Base-by-base conservation (phyloP, 2,329 filamentous ascomycete species). In the Scytalidium lignicola region DNA sequence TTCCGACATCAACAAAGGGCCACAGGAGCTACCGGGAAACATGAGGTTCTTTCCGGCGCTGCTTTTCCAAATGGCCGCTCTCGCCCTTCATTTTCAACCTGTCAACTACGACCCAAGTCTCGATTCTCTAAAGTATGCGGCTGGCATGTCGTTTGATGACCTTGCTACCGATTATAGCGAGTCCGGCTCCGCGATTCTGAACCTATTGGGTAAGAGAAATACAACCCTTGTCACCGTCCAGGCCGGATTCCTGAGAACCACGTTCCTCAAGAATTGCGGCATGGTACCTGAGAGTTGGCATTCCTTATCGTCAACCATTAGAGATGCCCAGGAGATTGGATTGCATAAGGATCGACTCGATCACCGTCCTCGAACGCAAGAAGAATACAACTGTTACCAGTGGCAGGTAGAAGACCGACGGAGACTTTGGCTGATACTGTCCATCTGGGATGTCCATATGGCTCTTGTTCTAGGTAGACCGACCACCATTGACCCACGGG, bases 291-390 rank as follows among this genome's bases (percentile, higher is more conserved):
- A 83, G 56, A 71, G 59, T 43, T 68, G 66, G 66, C 66, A 68
- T 52, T 59, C 57, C 3, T 55, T 84, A 23, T 76, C 77, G 1
- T 70, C 73, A 19, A 74, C 77, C 0, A 82, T 84, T 48, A 70
- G 78, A 39, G 80, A 84, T 59, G 81, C 79, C 0, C 80, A 84
- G 59, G 80, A 83, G 55, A 73, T 84, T 39, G 81, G 80, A 12
- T 67, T 85, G 57, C 65, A 85, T 55, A 71, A 74, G 12, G 74
- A 79, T 53, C 70, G 67, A 29, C 64, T 74, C 22, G 77, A 81
- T 53, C 76, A 76, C 0, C 72, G 72, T 44, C 74, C 76, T 2
- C 65, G 62, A 13, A 65, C 45, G 45, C 44, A 47, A 41, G 47
- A 72, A 29, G 64, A 71, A 37, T 37, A 37, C n/a, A 37, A 37